phyloP scores from a whole-genome alignment of 2,329 filamentous ascomycete genomes.

The Aureobasidium sp. region DNA sequence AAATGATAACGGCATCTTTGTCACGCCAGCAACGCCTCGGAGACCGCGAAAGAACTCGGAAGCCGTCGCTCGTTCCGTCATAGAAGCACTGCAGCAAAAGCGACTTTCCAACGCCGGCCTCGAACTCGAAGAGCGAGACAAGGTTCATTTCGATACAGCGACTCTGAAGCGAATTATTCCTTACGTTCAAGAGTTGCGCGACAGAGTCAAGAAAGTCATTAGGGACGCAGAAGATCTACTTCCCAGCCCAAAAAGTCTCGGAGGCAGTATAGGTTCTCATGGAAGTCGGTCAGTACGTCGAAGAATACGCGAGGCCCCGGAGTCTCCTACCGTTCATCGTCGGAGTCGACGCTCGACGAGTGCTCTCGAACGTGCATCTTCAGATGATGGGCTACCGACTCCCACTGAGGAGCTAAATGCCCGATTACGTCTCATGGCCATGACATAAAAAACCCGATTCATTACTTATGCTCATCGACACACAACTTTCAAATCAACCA shows the following conservation, averaged over 20 bases:
- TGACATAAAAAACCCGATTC: conserved; percentile 9
- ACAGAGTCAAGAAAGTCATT: conserved; percentile 42
- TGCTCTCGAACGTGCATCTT: conserved; percentile 12
- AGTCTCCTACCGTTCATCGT: conserved; percentile 16
- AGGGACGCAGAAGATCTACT: conserved; percentile 43
- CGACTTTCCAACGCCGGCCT: conserved; percentile 23
- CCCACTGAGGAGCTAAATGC: conserved; percentile 21
- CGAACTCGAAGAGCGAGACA: conserved; percentile 35
- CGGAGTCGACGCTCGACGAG: conserved; percentile 14
- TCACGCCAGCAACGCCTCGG: conserved; percentile 14
- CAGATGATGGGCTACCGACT: conserved; percentile 17
- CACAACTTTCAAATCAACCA: neutral
- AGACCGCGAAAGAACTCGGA: conserved; percentile 51
- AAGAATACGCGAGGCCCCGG: conserved; percentile 26
- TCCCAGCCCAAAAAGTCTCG: conserved; percentile 33
- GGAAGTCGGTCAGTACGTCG: conserved; percentile 30
- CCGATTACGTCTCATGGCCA: conserved; percentile 23
- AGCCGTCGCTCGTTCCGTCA: conserved; percentile 54
- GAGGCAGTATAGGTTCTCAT: conserved; percentile 18
- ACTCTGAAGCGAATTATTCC: conserved; percentile 57
- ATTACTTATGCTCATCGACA: neutral
- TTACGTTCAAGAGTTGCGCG: conserved; percentile 42
- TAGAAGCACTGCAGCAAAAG: conserved; percentile 49
- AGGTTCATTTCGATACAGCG: conserved; percentile 60
- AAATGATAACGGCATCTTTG: neutral